Evolutionary conservation across 2,329 filamentous ascomycete species (phyloP), one percentile per base, ranked within the genome.

Genomic region (Aspergillus thermomutatus): DNA sequence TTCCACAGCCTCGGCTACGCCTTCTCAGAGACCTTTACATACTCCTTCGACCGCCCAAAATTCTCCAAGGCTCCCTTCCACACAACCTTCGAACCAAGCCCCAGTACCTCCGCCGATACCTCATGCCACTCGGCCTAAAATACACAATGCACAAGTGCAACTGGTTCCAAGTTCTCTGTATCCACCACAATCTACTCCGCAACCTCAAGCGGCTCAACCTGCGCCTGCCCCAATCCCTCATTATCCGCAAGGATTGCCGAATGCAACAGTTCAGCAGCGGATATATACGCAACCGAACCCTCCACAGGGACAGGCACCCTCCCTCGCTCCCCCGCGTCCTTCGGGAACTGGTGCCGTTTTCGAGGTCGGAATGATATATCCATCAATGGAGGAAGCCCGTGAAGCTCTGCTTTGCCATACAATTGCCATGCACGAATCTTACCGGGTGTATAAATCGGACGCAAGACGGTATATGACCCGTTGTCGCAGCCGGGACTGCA

Each of bases 71-170:
- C 21, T 9, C 3, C 21, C 41, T 23, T 23, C 41, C 10, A 11
- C 10, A 3, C 41, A 45, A 11, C 9, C 10, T 80, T 82, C 83
- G 27, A 81, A 45, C 10, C 41, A 17, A 11, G n/a, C 3, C 21
- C 41, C 21, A 5, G 41, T 45, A 21, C 41, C 41, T 45, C 41
- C 41, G 19, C 41, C 41, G 23, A 23, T 45, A 45, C 41, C 41
- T 23, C 21, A 45, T 25, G 41, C 41, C 19, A 45, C 41, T 45
- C 41, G 41, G 2, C 41, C 41, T 45, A 45, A 45, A 45, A 11
- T 45, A 11, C 40, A 41, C 40, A n/a, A n/a, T 21, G 6, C 40
- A 7, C 40, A 21, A 21, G 40, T 6, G n/a, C 41, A 45, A 23
- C 19, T 10, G 14, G 41, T 23, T 9, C 41, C 10, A 45, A 17